Evolutionary conservation across 2,329 filamentous ascomycete species (phyloP), one percentile per base, ranked within the genome.

Genomic region (Aspergillus neotritici): DNA sequence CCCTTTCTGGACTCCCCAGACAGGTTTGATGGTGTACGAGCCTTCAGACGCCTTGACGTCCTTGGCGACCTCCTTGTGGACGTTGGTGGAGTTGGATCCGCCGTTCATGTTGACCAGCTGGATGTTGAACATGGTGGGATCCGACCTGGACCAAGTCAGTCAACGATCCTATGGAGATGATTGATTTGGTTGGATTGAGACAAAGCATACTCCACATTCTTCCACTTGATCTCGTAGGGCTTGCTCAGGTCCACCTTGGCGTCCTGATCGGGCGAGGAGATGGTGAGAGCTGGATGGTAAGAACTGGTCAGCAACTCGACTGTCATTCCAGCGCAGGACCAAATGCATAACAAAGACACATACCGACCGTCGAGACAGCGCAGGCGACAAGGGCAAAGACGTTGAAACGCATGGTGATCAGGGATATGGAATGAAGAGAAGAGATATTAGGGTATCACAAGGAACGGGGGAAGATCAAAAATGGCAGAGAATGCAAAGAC

Each of bases 51-150:
- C 60, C 38, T 70, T 59, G 28, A 71, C 60, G 34, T 62, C 55
- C 13, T 57, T 49, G 14, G 63, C 62, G 29, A 72, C 56, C 5
- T 57, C 50, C 15, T 60, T 55, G 16, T 55, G 47, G 7, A 64
- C 52, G 2, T 59, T 58, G 5, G 68, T 6, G 21, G 21, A 25
- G 21, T 25, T 25, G 21, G 21, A 25, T 25, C 21, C 61, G 42
- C 60, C 52, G 47, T 58, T 57, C 40, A 65, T 56, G 44, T 72
- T 68, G 54, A 69, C 65, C n/a, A 73, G 56, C 33, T 66, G 54
- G 50, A 74, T 65, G 44, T 62, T 57, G 52, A 73, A 65, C 5
- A 58, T 57, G 3, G 55, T 39, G 0, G 69, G 65, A 42, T 74
- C 71, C 33, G 67, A 65, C 37, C 66, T 69, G 36, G 16, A 17